Evolutionary conservation across 2,329 filamentous ascomycete species (phyloP).

Genomic region (Talaromyces albobiverticillius): DNA sequence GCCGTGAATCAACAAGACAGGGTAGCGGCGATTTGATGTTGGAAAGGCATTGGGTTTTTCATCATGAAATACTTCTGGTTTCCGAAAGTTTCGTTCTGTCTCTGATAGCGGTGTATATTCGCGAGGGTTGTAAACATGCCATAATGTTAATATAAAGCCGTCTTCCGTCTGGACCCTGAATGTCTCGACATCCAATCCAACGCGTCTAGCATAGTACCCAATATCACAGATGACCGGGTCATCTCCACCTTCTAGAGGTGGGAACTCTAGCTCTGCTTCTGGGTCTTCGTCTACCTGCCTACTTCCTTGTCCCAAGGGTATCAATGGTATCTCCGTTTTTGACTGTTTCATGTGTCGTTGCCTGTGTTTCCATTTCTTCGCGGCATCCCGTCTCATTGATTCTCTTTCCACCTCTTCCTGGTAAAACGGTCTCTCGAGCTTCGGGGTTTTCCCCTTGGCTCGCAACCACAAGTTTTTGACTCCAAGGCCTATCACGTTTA

Average conservation of each 20-base stretch:
- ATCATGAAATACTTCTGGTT: conserved; percentile 61
- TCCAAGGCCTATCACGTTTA: conserved; percentile 61
- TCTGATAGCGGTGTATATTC: conserved; percentile 61
- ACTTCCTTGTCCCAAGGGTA: conserved; percentile 41
- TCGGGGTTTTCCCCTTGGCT: conserved; percentile 59
- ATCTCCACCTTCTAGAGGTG: conserved; percentile 73
- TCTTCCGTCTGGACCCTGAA: conserved; percentile 90
- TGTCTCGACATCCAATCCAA: conserved; percentile 80
- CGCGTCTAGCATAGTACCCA: conserved; percentile 79
- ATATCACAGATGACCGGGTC: conserved; percentile 78
- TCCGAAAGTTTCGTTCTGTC: conserved; percentile 44
- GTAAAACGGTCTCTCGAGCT: conserved; percentile 64
- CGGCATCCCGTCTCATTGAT: conserved; percentile 55
- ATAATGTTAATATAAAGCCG: conserved; percentile 83
- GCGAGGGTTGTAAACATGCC: conserved; percentile 83
- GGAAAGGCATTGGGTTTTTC: conserved; percentile 27
- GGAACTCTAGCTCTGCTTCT: conserved; percentile 51
- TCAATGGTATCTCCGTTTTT: conserved; percentile 38
- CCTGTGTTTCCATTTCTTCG: conserved; percentile 59
- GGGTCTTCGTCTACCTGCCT: conserved; percentile 27
- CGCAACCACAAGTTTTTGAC: conserved; percentile 51
- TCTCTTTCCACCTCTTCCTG: conserved; percentile 66
- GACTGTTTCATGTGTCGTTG: conserved; percentile 33
- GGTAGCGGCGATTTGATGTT: conserved; percentile 53
- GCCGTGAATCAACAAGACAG: conserved; percentile 83